phyloP scores from a whole-genome alignment of 495 filamentous ascomycete species.

The Penicillium cinerascens region DNA sequence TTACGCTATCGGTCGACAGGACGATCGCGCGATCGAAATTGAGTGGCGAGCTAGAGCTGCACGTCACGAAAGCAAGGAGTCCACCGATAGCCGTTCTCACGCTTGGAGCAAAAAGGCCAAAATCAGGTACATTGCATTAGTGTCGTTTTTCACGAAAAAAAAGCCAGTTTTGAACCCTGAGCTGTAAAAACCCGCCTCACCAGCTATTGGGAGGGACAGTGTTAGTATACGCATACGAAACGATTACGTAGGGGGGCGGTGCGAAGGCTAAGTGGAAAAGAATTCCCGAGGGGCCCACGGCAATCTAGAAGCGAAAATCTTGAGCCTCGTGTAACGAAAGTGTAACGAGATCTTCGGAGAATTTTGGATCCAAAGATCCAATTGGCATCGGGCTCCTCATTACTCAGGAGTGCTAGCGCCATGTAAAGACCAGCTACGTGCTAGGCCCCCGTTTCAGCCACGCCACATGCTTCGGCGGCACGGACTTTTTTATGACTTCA shows the following conservation, averaged over 20 bases:
- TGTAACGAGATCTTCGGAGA: constrained; percentile 17
- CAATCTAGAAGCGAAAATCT: background rate
- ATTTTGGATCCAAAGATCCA: constrained; percentile 7
- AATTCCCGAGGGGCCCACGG: background rate
- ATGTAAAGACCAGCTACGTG: constrained; percentile 4
- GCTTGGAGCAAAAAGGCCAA: background rate
- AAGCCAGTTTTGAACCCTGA: background rate
- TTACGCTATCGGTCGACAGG: too few species aligned
- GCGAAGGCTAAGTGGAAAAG: too few species aligned
- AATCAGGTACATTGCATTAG: background rate
- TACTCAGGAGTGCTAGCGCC: constrained; percentile 4
- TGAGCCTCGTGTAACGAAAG: background rate
- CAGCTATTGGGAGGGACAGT: background rate
- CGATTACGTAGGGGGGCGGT: too few species aligned
- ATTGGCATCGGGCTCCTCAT: background rate
- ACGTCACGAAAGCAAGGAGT: background rate
- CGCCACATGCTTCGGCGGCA: constrained; percentile 20
- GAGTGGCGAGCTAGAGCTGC: background rate
- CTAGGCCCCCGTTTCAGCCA: constrained; percentile 18
- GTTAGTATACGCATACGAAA: too few species aligned
- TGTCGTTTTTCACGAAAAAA: background rate
- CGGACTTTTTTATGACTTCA: background rate
- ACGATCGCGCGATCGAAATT: background rate
- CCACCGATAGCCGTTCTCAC: background rate
- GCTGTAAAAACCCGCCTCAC: background rate